A percentile compares a stretch with the other conserved stretches of the same genome.
These are phyloP conservation scores for Ceratocystis destructans DNA, from an alignment of 2,329 filamentous ascomycete genomes.

Conservation along the genomic window DNA sequence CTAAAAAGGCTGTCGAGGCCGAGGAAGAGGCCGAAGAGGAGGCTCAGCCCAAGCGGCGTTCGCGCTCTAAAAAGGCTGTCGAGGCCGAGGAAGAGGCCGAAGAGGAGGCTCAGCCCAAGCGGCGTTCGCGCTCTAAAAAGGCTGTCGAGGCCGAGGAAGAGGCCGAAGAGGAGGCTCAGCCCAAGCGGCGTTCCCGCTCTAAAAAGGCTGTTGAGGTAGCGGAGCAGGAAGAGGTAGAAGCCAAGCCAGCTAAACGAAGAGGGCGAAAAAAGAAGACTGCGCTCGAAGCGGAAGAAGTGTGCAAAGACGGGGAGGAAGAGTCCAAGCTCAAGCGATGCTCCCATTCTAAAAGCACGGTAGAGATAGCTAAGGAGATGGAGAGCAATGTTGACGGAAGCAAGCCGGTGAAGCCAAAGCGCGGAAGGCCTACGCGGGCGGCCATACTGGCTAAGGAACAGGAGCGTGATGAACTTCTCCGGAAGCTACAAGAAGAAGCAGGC, in stretches of 20 bases:
- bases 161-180: not conserved
- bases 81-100: not conserved
- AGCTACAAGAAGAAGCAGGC: not conserved
- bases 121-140: not conserved
- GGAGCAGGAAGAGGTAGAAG: not conserved
- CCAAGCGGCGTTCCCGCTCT: not conserved
- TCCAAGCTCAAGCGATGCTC: not conserved
- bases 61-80: not conserved
- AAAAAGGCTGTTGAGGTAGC: not conserved
- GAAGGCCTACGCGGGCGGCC: not conserved
- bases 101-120: not conserved
- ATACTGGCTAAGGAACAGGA: not conserved
- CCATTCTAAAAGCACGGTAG: not conserved
- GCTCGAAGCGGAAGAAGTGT: not conserved
- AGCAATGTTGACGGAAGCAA: not conserved
- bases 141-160: not conserved
- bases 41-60: not conserved
- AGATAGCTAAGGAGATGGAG: not conserved
- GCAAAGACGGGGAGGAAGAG: not conserved
- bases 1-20: not conserved
- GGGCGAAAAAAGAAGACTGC: not conserved
- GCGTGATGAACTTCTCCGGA: not conserved
- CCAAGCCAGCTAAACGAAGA: constrained; percentile 9
- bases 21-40: not conserved
- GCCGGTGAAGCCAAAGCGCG: not conserved